Evolutionary conservation across 257 asterid species (phyloP), one percentile per base, ranked within the genome.

Genomic region (Jacaranda copaia): DNA sequence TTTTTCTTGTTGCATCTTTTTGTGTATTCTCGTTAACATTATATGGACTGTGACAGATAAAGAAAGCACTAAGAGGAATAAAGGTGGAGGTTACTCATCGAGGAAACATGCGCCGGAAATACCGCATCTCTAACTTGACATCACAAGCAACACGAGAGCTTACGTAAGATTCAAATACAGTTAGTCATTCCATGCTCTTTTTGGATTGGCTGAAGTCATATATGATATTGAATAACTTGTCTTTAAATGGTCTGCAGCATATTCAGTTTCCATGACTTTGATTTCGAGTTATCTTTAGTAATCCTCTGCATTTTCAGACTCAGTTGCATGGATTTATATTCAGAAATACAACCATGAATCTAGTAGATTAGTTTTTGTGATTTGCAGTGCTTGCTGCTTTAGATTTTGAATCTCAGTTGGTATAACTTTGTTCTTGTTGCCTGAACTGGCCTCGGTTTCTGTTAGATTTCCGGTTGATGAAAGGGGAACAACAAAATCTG

Each of bases 81-180:
- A 95, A 89, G 84, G 98, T 95, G 59, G 98, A 95, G 83, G 99
- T 95, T 65, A 95, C 99, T 35, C 99, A 95, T 77, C 89, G 99
- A 14, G 97, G 99, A 18, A 93, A 95, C 81, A 93, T 95, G 97
- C 93, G 98, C n/a, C 81, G 99, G 81, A 95, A 91, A 71, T 95
- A 95, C 67, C 94, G 99, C 39, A 93, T 95, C 63, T 87, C 94
- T 84, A 96, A 96, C 66, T 83, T 95, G 86, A 95, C 98, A n/a
- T 82, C 97, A 1, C 99, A 90, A 79, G 93, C 97, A 59, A 95
- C 99, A 9, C 84, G 97, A 18, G 98, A 95, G 67, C 87, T 95
- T 15, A 90, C 94, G 99, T 95, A 83, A 87, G 97, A 36, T 46
- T 74, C 74, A 40, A 42, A 15, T 63, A 18, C 55, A 49, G 19